A percentile compares a stretch with the other conserved stretches of the same genome.
phyloP scores from a whole-genome alignment of 129 eudicot genomes.

The Solidago caesia region DNA sequence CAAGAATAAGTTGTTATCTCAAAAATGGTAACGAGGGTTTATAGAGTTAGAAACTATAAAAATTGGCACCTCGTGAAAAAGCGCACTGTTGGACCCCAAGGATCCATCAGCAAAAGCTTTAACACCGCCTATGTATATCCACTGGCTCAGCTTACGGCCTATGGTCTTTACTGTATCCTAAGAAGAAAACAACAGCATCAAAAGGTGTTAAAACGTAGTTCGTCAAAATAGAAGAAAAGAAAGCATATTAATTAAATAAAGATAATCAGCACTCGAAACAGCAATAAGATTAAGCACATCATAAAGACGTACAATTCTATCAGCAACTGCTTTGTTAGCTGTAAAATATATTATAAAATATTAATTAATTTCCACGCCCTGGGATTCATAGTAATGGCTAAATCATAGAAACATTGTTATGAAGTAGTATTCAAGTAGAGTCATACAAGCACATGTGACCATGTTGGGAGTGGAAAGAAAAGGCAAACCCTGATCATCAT shows the following conservation, averaged over 20 bases:
- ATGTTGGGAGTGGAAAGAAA: slow-evolving; percentile 83
- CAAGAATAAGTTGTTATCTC: background rate
- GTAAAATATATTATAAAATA: background rate
- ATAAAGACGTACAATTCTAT: background rate
- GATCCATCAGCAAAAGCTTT: slow-evolving; percentile 97
- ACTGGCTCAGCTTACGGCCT: slow-evolving; percentile 69
- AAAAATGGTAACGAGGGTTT: background rate
- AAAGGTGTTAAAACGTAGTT: background rate
- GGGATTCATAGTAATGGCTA: background rate
- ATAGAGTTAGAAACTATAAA: background rate
- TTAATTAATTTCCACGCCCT: background rate
- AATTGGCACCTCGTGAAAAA: slow-evolving; percentile 64
- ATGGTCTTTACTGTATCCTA: slow-evolving; percentile 58
- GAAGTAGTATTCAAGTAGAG: slow-evolving; percentile 17
- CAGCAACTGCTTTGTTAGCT: background rate
- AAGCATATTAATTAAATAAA: slow-evolving; percentile 17
- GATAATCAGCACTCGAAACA: background rate
- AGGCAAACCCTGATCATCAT: slow-evolving; percentile 89
- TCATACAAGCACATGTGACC: slow-evolving; percentile 74
- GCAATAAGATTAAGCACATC: background rate
- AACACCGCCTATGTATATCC: slow-evolving; percentile 88
- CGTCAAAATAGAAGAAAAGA: background rate
- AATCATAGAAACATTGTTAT: slow-evolving; percentile 1
- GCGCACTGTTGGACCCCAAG: slow-evolving; percentile 94
- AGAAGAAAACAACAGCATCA: slow-evolving; percentile 3